A percentile compares a stretch with the other conserved stretches of the same genome.
Conservation (phyloP, 2,329 filamentous ascomycete genomes). For the Conoideocrella luteorostrata region DNA sequence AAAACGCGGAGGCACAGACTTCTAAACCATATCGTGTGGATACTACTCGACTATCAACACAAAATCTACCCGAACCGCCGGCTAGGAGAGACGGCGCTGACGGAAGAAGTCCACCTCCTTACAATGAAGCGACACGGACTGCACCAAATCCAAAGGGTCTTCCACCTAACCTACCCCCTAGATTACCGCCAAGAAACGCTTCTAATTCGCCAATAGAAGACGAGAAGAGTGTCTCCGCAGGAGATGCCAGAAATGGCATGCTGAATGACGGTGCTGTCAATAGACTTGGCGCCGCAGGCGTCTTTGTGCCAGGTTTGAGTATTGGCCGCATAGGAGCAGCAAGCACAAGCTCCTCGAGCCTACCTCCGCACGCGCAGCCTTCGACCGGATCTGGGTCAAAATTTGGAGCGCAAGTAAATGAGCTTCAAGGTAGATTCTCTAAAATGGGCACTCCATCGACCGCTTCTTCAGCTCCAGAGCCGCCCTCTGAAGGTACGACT, state of each 20-base stretch:
- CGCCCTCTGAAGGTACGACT: constrained; percentile 46
- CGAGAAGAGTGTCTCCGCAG: constrained; percentile 18
- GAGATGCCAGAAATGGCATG: background rate
- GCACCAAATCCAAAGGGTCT: constrained; percentile 21
- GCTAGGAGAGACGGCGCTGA: constrained; percentile 40
- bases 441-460: constrained; percentile 37
- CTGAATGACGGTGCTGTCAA: constrained; percentile 53
- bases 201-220: constrained; percentile 9
- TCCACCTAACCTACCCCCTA: constrained; percentile 50
- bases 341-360: constrained; percentile 20
- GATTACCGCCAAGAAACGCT: constrained; percentile 18
- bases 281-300: constrained; percentile 65
- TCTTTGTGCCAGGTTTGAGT: constrained; percentile 72
- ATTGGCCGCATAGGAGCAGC: constrained; percentile 47
- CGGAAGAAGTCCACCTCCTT: constrained; percentile 23
- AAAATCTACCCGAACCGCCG: constrained; percentile 66
- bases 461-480: constrained; percentile 13
- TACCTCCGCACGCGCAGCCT: constrained; percentile 18
- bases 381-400: constrained; percentile 13
- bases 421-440: constrained; percentile 63
- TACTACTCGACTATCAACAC: constrained; percentile 64
- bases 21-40: constrained; percentile 62
- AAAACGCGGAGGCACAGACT: constrained; percentile 33
- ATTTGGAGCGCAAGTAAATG: constrained; percentile 45
- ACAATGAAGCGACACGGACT: constrained; percentile 16